Percentiles rank a stretch among this genome's conserved stretches.
Conservation (phyloP, 345 rosid genomes). For the Lagerstroemia speciosa region DNA sequence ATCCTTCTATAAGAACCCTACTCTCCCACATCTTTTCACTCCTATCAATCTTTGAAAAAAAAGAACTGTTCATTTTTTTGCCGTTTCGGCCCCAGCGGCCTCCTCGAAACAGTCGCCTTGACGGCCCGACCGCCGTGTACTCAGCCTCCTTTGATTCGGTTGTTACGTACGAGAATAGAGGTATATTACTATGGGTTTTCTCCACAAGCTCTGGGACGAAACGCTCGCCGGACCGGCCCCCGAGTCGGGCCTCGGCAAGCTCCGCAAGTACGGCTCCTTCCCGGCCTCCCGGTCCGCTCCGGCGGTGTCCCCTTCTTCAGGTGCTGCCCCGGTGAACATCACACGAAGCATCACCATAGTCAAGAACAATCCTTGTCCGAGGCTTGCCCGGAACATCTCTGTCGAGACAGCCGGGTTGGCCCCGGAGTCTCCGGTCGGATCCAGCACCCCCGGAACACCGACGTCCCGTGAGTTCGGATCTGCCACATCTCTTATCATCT, state of each 20-base stretch:
- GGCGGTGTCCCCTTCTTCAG: slow-evolving; percentile 11
- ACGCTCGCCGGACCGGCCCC: slow-evolving; percentile 88
- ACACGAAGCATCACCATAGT: slow-evolving; percentile 60
- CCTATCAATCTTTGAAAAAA: background rate
- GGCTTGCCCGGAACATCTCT: slow-evolving; percentile 19
- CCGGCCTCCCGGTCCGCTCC: slow-evolving; percentile 17
- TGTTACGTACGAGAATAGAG: slow-evolving; percentile 27
- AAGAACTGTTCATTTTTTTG: slow-evolving; percentile 10
- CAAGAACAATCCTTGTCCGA: slow-evolving; percentile 21
- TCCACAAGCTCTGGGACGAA: slow-evolving; percentile 90
- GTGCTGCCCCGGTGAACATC: slow-evolving; percentile 14
- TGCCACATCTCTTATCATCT: background rate
- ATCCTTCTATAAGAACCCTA: slow-evolving; percentile 27
- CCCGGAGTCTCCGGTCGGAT: slow-evolving; percentile 30
- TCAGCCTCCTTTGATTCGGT: slow-evolving; percentile 23
- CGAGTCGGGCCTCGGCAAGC: slow-evolving; percentile 50
- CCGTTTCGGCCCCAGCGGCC: slow-evolving; percentile 26
- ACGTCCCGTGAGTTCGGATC: slow-evolving; percentile 30
- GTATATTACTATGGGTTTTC: slow-evolving; percentile 44
- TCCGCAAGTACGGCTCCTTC: slow-evolving; percentile 49
- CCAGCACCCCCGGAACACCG: slow-evolving; percentile 44
- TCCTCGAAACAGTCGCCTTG: slow-evolving; percentile 38
- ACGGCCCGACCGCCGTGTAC: background rate
- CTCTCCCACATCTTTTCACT: slow-evolving; percentile 6
- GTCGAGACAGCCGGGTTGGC: slow-evolving; percentile 25